Evolutionary conservation across 805 yeast species (phyloP).

Genomic region (Maudiozyma barnettii): DNA sequence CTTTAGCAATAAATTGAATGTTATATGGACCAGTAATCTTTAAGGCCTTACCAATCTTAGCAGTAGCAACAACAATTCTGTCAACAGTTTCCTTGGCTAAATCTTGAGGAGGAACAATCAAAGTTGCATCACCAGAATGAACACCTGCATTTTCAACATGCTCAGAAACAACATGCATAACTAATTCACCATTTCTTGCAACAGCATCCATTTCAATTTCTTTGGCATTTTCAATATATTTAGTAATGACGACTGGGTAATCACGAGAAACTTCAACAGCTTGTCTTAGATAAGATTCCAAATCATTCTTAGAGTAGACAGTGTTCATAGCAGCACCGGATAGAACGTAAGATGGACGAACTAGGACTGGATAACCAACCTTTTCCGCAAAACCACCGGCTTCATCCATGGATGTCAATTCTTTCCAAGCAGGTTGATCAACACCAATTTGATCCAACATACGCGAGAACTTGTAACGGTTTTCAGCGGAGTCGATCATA

Average conservation of each 20-base stretch:
- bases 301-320: conserved; percentile 80
- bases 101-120: conserved; percentile 95
- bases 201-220: conserved; percentile 99
- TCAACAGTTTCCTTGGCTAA: conserved; percentile 83
- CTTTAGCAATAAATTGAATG: conserved; percentile 92
- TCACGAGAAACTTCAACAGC: conserved; percentile 98
- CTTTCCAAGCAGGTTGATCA: conserved; percentile 99
- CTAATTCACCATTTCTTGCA: conserved; percentile 85
- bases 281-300: conserved; percentile 78
- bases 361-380: conserved; percentile 89
- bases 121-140: conserved; percentile 97
- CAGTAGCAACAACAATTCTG: conserved; percentile 90
- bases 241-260: conserved; percentile 94
- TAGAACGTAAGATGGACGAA: conserved; percentile 93
- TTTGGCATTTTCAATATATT: conserved; percentile 92
- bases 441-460: conserved; percentile 94
- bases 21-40: conserved; percentile 96
- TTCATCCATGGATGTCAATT: conserved; percentile 82
- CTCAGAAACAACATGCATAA: conserved; percentile 96
- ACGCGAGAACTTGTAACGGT: conserved; percentile 94
- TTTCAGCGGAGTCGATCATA: conserved; percentile 97
- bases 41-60: conserved; percentile 89
- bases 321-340: conserved; percentile 99
- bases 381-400: conserved; percentile 87
- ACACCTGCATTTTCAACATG: conserved; percentile 99